Conservation (phyloP, 257 asterid genomes). For the Penstemon barbatus region DNA sequence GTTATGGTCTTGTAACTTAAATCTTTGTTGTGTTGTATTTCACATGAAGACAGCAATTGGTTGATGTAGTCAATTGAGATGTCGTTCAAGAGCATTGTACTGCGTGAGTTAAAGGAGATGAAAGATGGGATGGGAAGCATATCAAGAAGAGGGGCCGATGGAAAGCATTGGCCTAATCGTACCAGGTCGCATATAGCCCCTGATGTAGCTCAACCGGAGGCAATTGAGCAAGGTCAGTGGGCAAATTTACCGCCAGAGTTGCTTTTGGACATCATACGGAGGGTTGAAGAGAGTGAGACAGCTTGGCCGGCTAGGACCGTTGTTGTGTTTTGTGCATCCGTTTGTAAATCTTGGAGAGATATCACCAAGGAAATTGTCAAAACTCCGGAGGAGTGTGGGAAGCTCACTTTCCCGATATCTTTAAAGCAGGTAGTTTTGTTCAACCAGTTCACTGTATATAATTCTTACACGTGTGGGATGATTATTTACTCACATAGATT, state of each 20-base stretch:
- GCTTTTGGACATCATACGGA: slow-evolving; percentile 75
- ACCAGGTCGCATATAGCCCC: slow-evolving; percentile 71
- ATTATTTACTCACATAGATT: slow-evolving; percentile 5
- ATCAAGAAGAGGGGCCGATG: slow-evolving; percentile 60
- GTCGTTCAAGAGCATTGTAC: slow-evolving; percentile 78
- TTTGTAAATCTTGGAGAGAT: slow-evolving; percentile 93
- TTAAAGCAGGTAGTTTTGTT: slow-evolving; percentile 68
- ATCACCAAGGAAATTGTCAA: slow-evolving; percentile 89
- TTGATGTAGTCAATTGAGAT: slow-evolving; percentile 40
- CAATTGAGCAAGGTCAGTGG: slow-evolving; percentile 84
- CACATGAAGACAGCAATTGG: slow-evolving; percentile 27
- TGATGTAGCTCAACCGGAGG: slow-evolving; percentile 54
- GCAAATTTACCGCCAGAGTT: slow-evolving; percentile 88
- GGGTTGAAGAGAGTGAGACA: slow-evolving; percentile 90
- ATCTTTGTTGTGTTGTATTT: slow-evolving; percentile 8
- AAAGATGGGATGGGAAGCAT: slow-evolving; percentile 83
- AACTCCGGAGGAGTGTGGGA: slow-evolving; percentile 94
- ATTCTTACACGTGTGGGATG: slow-evolving; percentile 1
- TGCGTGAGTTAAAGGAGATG: slow-evolving; percentile 69
- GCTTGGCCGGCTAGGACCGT: slow-evolving; percentile 90
- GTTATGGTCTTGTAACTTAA: slow-evolving; percentile 12
- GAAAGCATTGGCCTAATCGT: slow-evolving; percentile 70
- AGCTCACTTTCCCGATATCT: slow-evolving; percentile 91
- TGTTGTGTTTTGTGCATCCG: slow-evolving; percentile 84
- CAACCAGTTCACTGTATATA: slow-evolving; percentile 6